Percentiles rank a stretch among this genome's conserved stretches.
phyloP scores from a whole-genome alignment of 805 yeast species.

The Wickerhamomyces pijperi region DNA sequence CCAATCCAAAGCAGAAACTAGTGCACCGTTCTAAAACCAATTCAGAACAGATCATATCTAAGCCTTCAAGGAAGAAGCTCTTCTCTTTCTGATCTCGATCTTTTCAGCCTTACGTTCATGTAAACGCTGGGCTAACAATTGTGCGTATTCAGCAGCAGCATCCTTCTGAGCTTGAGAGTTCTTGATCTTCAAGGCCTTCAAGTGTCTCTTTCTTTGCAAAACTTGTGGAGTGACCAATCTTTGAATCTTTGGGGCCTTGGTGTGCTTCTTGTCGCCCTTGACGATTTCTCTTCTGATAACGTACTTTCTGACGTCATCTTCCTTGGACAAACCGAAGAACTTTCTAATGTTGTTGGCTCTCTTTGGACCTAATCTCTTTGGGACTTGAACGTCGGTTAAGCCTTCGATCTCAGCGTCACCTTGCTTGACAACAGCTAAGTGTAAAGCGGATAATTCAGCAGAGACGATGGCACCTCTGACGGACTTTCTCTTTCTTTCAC shows the following conservation, averaged over 20 bases:
- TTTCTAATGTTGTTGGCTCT: conserved; percentile 99
- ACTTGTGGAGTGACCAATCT: conserved; percentile 98
- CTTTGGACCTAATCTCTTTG: conserved; percentile 99
- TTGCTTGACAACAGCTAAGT: conserved; percentile 90
- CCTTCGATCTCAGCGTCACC: conserved; percentile 96
- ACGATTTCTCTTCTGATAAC: conserved; percentile 97
- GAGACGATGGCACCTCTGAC: conserved; percentile 99
- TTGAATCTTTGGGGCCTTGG: conserved; percentile 99
- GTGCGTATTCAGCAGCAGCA: conserved; percentile 99
- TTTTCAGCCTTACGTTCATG: conserved; percentile 96
- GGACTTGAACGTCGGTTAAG: conserved; percentile 86
- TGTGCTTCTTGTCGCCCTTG: conserved; percentile 97
- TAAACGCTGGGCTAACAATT: conserved; percentile 94
- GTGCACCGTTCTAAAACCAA: too few relatives aligned
- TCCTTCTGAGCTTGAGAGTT: conserved; percentile 99
- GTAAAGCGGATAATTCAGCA: conserved; percentile 90
- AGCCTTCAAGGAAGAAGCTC: conserved; percentile 98
- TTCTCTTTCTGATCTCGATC: conserved; percentile 98
- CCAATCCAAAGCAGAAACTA: too few relatives aligned
- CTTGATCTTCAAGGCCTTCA: conserved; percentile 85
- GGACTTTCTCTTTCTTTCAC: conserved; percentile 99
- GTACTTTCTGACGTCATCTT: conserved; percentile 52
- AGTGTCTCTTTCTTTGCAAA: conserved; percentile 98
- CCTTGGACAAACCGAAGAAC: conserved; percentile 96
- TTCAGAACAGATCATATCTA: too few relatives aligned